Evolutionary conservation across 2,329 filamentous ascomycete genomes (phyloP), one percentile per base, ranked within the genome.

Genomic region (Alternaria sp.): DNA sequence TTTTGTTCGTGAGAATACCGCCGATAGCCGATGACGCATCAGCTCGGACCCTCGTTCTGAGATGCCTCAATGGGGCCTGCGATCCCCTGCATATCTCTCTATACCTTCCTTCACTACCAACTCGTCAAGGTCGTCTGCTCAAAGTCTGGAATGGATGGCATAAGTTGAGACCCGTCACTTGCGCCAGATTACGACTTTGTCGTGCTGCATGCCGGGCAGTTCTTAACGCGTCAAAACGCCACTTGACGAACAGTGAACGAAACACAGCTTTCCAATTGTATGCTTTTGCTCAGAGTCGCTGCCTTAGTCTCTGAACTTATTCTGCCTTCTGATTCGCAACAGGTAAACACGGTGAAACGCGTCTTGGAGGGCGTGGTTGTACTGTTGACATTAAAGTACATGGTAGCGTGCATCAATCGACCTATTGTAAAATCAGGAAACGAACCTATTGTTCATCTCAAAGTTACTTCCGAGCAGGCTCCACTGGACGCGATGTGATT

Each of bases 1-100:
- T 67, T 71, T 73, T 68, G 62, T 69, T 63, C 12, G 26, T 28
- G 21, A 54, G 12, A 20, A 37, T 43, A 44, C 69, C 71, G 70
- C 56, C 57, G 57, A 58, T 72, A 71, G 71, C 73, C 71, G 73
- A 73, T 73, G 67, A 70, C 65, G 70, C 71, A 51, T 51, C 49
- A 23, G 49, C 49, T 51, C 49, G 18, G 49, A 33, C 47, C 47
- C 47, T 51, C 47, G 44, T 46, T 46, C 44, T 23, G 7, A 23
- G 7, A 25, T 25, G 12, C 47, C 47, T 51, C 47, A 51, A 51
- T 21, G 20, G 26, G 47, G 30, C 49, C 49, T 33, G 18, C 49
- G 49, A 37, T 51, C 28, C 49, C 30, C 18, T 26, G 30, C 28
- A 51, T 20, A 10, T 33, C 18, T 51, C 49, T 12, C 49, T 33